These are phyloP conservation scores for Neoboletus subvelutipes DNA, from an alignment of 768 basidiomycete genomes.

Conservation along the genomic window DNA sequence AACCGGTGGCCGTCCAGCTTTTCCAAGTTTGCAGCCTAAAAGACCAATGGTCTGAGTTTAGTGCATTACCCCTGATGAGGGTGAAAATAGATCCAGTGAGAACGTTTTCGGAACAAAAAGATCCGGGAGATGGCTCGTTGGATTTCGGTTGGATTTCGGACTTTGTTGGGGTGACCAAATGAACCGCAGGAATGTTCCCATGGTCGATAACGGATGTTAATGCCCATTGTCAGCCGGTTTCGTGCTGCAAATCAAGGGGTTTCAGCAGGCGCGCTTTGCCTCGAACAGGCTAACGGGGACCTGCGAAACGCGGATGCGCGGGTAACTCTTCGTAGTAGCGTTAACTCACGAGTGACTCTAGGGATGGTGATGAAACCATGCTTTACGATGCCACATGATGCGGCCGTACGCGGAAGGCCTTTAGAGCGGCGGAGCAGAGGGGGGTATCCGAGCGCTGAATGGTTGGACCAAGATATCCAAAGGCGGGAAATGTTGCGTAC, in stretches of 20 bases:
- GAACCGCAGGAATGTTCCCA: conserved; percentile 24
- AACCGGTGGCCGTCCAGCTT: conserved; percentile 17
- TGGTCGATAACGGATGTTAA: conserved; percentile 11
- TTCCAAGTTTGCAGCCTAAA: conserved; percentile 12
- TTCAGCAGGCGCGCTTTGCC: conserved; percentile 6
- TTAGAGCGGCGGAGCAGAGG: conserved; percentile 24
- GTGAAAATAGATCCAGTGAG: conserved; percentile 28
- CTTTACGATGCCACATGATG: conserved; percentile 14
- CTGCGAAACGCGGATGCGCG: conserved; percentile 15
- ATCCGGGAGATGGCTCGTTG: conserved; percentile 4
- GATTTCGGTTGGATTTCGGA: conserved; percentile 23
- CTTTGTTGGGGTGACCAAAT: conserved; percentile 22
- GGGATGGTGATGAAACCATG: conserved; percentile 9
- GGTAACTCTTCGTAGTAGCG: conserved; percentile 14
- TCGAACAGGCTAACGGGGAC: conserved; percentile 17
- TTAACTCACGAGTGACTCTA: conserved; percentile 12
- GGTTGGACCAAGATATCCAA: conserved; percentile 20
- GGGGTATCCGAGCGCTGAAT: conserved; percentile 16
- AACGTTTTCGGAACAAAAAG: conserved; percentile 17
- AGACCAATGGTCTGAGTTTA: conserved; percentile 1
- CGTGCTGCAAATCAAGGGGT: conserved; percentile 9
- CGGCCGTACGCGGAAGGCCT: conserved; percentile 19
- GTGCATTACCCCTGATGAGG: background rate
- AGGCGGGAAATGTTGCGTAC: conserved; percentile 21
- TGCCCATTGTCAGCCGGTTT: conserved; percentile 7